Percentiles rank a stretch among this genome's conserved stretches.
Conservation (phyloP, 108 stramenopile genomes). For the Nitzschia putrida region DNA sequence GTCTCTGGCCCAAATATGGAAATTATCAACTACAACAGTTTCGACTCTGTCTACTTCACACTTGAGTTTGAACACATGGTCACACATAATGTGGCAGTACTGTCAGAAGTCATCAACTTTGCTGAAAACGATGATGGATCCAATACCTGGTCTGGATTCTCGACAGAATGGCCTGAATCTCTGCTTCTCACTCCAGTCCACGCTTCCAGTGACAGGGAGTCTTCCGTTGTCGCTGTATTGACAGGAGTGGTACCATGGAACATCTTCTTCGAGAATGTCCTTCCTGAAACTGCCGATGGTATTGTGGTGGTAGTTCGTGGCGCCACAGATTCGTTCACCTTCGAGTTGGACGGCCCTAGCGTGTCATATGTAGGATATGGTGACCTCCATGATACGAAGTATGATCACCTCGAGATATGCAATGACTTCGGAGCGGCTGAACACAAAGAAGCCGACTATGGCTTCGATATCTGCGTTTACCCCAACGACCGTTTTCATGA, state of each 20-base stretch:
- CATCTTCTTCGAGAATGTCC: constrained; percentile 11
- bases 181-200: constrained; percentile 2
- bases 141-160: background rate
- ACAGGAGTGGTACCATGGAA: constrained; percentile 5
- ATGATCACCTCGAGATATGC: constrained; percentile 17
- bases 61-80: background rate
- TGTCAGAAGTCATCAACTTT: constrained; percentile 12
- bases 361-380: constrained; percentile 45
- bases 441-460: background rate
- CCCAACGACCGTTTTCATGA: background rate
- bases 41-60: background rate
- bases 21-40: constrained; percentile 8
- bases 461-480: background rate
- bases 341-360: constrained; percentile 32
- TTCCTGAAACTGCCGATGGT: constrained; percentile 6
- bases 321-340: constrained; percentile 33
- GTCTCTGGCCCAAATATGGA: background rate
- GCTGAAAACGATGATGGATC: background rate
- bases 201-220: background rate
- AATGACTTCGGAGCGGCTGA: constrained; percentile 2
- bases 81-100: background rate
- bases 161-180: background rate
- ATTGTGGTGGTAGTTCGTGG: constrained; percentile 10
- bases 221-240: constrained; percentile 9
- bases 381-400: constrained; percentile 48